Evolutionary conservation across 2,329 filamentous ascomycete genomes (phyloP).

Genomic region (Verticillium klebahnii): DNA sequence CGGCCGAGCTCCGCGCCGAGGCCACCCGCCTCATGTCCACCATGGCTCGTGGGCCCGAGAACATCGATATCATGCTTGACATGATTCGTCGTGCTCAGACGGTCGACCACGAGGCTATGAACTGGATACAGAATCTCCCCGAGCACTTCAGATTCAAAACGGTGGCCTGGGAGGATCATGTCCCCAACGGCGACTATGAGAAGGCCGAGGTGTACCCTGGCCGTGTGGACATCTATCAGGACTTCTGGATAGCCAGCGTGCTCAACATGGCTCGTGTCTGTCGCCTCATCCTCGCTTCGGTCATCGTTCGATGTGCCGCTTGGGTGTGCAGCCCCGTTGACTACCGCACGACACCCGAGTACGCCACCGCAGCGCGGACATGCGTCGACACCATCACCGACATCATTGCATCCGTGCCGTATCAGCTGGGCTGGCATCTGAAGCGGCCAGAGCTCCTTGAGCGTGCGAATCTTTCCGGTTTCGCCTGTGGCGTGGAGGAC

Average conservation of each 20-base stretch:
- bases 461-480: constrained; percentile 35
- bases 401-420: constrained; percentile 58
- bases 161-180: constrained; percentile 52
- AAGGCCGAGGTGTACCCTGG: constrained; percentile 56
- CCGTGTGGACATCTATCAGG: constrained; percentile 53
- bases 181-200: constrained; percentile 46
- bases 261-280: constrained; percentile 52
- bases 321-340: constrained; percentile 58
- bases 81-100: constrained; percentile 47
- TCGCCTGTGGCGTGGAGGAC: constrained; percentile 45
- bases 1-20: constrained; percentile 51
- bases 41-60: constrained; percentile 41
- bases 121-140: constrained; percentile 47
- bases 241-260: constrained; percentile 54
- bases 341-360: constrained; percentile 59
- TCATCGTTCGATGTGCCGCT: constrained; percentile 54
- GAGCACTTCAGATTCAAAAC: constrained; percentile 46
- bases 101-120: constrained; percentile 46
- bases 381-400: constrained; percentile 52
- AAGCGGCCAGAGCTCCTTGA: constrained; percentile 36
- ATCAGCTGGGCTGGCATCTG: constrained; percentile 55
- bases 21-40: constrained; percentile 44
- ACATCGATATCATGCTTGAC: constrained; percentile 43
- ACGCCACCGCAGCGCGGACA: constrained; percentile 47
- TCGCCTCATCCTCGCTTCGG: constrained; percentile 49